Base-by-base conservation (phyloP, 139 green algal species). In the Chlamydomonas sphaeroides region DNA sequence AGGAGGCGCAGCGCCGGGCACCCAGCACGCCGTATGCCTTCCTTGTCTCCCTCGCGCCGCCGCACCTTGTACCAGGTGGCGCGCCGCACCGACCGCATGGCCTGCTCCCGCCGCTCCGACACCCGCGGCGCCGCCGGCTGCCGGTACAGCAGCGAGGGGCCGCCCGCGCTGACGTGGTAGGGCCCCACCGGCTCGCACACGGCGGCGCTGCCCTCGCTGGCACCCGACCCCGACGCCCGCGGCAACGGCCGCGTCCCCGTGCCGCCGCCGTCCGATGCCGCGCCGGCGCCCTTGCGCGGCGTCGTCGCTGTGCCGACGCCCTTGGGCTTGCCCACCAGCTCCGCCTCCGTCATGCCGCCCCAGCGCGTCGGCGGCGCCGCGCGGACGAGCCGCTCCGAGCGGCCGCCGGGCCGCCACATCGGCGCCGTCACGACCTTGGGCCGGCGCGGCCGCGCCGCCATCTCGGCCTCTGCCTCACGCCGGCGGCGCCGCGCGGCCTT, bases 141-240 rank as follows among this genome's bases (percentile, higher is more conserved):
- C n/a, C 74, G 57, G 59, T 80, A 80, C 74, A 80, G 59, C 74
- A 80, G 28, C 18, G 74, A 80, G 30, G 74, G 74, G 28, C 74
- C 74, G 6, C 74, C 74, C 3, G 74, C 39, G 41, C 74, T 80
- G 35, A 80, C 3, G 7, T 80, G 63, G 21, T 32, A 62, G 2
- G 56, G 18, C 56, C 18, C 56, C 56, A 53, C 45, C 11, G 45
- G 45, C 45, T 53, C 45, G 45, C 45, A 10, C 10, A 53, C 11
- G 45, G 45, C 10, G 45, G 45, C 45, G 45, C 45, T 10, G 45
- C 45, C 45, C 14, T 10, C 11, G 45, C 45, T 53, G 14, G 45
- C 45, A n/a, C n/a, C n/a, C n/a, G n/a, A n/a, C n/a, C n/a, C n/a
- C n/a, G n/a, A n/a, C n/a, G n/a, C n/a, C n/a, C n/a, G n/a, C n/a